phyloP scores from a whole-genome alignment of 371 early-diverging fungal genomes.

The Nematocida ironsii region DNA sequence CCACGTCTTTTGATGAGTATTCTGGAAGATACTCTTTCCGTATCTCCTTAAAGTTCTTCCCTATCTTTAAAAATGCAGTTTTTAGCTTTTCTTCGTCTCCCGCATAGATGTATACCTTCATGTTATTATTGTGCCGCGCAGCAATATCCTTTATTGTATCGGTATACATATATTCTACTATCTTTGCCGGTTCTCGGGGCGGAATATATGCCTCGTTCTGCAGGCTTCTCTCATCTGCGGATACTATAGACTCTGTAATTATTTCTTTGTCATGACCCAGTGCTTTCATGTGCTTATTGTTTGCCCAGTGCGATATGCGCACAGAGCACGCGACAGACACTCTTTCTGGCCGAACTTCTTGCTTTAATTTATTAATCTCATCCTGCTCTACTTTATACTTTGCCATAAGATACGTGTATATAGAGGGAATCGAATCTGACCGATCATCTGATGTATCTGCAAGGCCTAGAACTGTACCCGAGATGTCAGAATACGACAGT shows the following conservation, averaged over 20 bases:
- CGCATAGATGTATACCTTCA: neutral
- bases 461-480: neutral
- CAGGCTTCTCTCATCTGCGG: slow-evolving; percentile 39
- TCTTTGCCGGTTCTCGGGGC: neutral
- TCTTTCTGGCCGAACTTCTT: neutral
- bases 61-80: slow-evolving; percentile 39
- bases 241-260: slow-evolving; percentile 10
- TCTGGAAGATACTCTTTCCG: slow-evolving; percentile 26
- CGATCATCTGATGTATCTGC: slow-evolving; percentile 1
- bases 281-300: slow-evolving; percentile 21
- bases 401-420: slow-evolving; percentile 48
- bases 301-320: slow-evolving; percentile 28
- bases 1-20: slow-evolving; percentile 31
- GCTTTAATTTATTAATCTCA: slow-evolving; percentile 6
- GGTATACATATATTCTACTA: neutral
- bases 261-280: slow-evolving; percentile 29
- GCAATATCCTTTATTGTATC: slow-evolving; percentile 20
- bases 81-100: slow-evolving; percentile 47
- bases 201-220: slow-evolving; percentile 51
- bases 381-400: slow-evolving; percentile 45
- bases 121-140: neutral
- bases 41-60: slow-evolving; percentile 57
- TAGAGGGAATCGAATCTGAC: neutral
- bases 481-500: too few species aligned
- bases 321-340: neutral